phyloP scores from a whole-genome alignment of 2,329 filamentous ascomycete genomes.

The Xylaria sp. region DNA sequence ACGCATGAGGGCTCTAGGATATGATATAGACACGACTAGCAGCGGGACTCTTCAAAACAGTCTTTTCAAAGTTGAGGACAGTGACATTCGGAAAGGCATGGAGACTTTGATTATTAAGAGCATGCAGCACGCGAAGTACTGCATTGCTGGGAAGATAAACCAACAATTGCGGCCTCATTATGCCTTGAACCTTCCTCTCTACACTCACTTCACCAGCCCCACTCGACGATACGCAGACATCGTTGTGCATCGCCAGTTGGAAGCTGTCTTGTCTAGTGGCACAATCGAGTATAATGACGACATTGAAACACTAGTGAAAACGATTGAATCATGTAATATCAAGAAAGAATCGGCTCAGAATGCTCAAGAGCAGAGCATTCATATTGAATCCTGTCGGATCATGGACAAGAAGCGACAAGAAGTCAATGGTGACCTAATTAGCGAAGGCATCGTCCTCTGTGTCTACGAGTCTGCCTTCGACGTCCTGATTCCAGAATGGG shows the following conservation, averaged over 20 bases:
- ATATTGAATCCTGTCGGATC: constrained; percentile 94
- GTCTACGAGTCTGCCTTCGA: constrained; percentile 99
- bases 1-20: constrained; percentile 90
- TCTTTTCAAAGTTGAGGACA: constrained; percentile 90
- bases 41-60: constrained; percentile 94
- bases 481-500: constrained; percentile 96
- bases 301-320: constrained; percentile 87
- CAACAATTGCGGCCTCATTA: constrained; percentile 88
- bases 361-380: constrained; percentile 97
- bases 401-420: constrained; percentile 94
- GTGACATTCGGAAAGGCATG: constrained; percentile 94
- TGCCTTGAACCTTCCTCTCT: constrained; percentile 89
- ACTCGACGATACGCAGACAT: constrained; percentile 95
- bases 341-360: constrained; percentile 99
- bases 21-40: constrained; percentile 88
- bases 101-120: constrained; percentile 95
- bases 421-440: constrained; percentile 89
- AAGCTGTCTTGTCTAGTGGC: constrained; percentile 84
- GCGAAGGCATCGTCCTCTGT: constrained; percentile 93
- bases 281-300: constrained; percentile 89
- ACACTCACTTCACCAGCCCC: constrained; percentile 97
- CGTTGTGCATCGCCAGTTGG: constrained; percentile 93
- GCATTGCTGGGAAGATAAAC: constrained; percentile 80
- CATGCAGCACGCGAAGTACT: constrained; percentile 97
- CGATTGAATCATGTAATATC: constrained; percentile 94